Conservation (phyloP, 768 basidiomycete species). For the Tylopilus felleus region DNA sequence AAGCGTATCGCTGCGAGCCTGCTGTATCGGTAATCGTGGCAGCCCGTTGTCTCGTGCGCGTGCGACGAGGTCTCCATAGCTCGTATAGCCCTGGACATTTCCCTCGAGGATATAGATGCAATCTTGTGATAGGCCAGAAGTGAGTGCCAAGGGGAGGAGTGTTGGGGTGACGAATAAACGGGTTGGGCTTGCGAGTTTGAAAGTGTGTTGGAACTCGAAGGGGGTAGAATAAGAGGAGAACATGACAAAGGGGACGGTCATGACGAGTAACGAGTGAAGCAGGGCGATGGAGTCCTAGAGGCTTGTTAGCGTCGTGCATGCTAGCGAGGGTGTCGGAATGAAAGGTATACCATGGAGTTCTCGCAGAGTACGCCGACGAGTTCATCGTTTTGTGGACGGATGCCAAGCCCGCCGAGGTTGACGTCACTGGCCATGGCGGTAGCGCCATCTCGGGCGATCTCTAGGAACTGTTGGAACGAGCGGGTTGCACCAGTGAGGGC, state of each 20-base stretch:
- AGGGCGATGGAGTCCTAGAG: conserved; percentile 53
- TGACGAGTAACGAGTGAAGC: conserved; percentile 45
- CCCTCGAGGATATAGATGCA: conserved; percentile 51
- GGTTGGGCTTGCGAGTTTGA: conserved; percentile 47
- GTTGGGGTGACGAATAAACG: conserved; percentile 51
- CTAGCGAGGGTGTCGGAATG: too few species aligned
- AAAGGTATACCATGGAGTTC: conserved; percentile 54
- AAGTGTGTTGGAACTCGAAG: conserved; percentile 51
- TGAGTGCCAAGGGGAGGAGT: conserved; percentile 41
- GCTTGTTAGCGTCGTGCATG: neutral
- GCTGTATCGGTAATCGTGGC: conserved; percentile 40
- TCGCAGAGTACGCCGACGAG: conserved; percentile 69
- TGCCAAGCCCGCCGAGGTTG: conserved; percentile 52
- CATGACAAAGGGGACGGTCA: conserved; percentile 51
- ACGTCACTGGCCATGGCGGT: conserved; percentile 52
- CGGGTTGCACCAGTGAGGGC: conserved; percentile 45
- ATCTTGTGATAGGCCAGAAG: conserved; percentile 37
- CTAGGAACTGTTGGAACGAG: conserved; percentile 47
- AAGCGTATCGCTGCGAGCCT: conserved; percentile 49
- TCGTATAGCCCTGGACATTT: conserved; percentile 36
- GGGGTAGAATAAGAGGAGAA: conserved; percentile 54
- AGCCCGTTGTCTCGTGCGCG: conserved; percentile 35
- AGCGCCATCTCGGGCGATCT: conserved; percentile 50
- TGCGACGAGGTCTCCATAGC: conserved; percentile 44
- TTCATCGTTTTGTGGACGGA: conserved; percentile 46